These are phyloP conservation scores for Boletus rubroflammeus DNA, from an alignment of 768 basidiomycete species.

Conservation along the genomic window DNA sequence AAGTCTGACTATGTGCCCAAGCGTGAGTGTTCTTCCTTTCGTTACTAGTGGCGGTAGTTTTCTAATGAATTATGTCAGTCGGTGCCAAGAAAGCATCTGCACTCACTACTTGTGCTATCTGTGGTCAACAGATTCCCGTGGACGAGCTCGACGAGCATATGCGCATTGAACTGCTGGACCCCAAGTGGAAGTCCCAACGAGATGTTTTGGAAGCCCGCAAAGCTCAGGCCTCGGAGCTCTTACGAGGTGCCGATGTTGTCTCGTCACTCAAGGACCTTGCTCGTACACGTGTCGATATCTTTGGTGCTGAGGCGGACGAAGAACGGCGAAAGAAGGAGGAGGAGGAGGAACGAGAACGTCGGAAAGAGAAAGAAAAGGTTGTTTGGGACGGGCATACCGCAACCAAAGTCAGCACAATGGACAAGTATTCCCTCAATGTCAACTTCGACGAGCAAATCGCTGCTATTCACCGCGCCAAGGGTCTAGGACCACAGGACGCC, in stretches of 20 bases:
- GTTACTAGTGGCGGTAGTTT: not conserved
- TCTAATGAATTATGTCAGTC: constrained; percentile 41
- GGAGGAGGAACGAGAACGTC: constrained; percentile 74
- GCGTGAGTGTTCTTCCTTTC: constrained; percentile 47
- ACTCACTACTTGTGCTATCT: constrained; percentile 87
- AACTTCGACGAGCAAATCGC: constrained; percentile 98
- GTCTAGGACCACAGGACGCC: constrained; percentile 76
- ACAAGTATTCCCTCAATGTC: constrained; percentile 90
- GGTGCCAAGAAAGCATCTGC: constrained; percentile 58
- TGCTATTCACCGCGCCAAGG: constrained; percentile 90
- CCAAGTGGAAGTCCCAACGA: constrained; percentile 96
- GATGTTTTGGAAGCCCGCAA: constrained; percentile 85
- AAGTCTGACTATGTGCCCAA: constrained; percentile 95
- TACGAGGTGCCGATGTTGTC: constrained; percentile 90
- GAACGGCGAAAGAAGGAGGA: constrained; percentile 84
- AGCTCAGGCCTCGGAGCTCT: constrained; percentile 81
- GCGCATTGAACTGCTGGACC: constrained; percentile 96
- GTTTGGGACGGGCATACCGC: constrained; percentile 99
- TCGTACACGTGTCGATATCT: constrained; percentile 94
- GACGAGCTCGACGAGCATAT: constrained; percentile 97
- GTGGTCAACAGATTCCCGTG: constrained; percentile 93
- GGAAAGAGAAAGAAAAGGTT: constrained; percentile 89
- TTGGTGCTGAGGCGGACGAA: constrained; percentile 92
- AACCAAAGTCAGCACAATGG: constrained; percentile 85
- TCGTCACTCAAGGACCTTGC: constrained; percentile 92